Percentiles rank a stretch among this genome's conserved stretches.
Evolutionary conservation across 2,329 filamentous ascomycete species (phyloP).

Genomic region (Emergomyces africanus): DNA sequence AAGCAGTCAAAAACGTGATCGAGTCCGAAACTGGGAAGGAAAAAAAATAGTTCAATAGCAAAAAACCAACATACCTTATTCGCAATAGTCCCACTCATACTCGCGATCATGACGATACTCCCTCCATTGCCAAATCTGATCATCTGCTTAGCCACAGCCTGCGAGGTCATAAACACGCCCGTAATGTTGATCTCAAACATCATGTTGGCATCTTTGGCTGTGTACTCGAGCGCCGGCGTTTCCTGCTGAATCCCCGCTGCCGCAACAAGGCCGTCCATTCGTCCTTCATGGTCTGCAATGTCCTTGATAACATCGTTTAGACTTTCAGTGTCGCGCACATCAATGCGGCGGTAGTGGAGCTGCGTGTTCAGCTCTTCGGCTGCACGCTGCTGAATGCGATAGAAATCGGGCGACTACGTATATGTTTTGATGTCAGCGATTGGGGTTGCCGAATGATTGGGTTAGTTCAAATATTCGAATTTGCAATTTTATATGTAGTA

Average conservation of each 20-base stretch:
- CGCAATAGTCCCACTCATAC: constrained; percentile 49
- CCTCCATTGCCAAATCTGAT: constrained; percentile 41
- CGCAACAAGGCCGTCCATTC: constrained; percentile 67
- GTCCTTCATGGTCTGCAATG: constrained; percentile 58
- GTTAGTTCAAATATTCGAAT: background rate
- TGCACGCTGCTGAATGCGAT: constrained; percentile 50
- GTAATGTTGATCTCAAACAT: constrained; percentile 53
- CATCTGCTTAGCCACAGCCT: constrained; percentile 45
- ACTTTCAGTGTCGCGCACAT: constrained; percentile 58
- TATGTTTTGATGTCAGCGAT: background rate
- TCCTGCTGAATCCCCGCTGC: constrained; percentile 67
- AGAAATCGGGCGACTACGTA: constrained; percentile 45
- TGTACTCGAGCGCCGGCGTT: constrained; percentile 68
- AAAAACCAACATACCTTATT: constrained; percentile 32
- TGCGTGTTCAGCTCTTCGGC: constrained; percentile 51
- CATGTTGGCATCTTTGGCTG: constrained; percentile 45
- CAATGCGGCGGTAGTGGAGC: constrained; percentile 63
- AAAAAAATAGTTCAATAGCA: background rate
- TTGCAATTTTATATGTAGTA: background rate
- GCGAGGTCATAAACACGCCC: constrained; percentile 50
- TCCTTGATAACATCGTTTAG: constrained; percentile 55
- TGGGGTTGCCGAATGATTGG: background rate
- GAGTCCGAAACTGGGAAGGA: background rate
- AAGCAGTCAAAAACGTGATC: background rate
- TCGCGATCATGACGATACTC: constrained; percentile 50